Evolutionary conservation across 2,329 filamentous ascomycete species (phyloP).

Genomic region (Colletotrichum melonis): DNA sequence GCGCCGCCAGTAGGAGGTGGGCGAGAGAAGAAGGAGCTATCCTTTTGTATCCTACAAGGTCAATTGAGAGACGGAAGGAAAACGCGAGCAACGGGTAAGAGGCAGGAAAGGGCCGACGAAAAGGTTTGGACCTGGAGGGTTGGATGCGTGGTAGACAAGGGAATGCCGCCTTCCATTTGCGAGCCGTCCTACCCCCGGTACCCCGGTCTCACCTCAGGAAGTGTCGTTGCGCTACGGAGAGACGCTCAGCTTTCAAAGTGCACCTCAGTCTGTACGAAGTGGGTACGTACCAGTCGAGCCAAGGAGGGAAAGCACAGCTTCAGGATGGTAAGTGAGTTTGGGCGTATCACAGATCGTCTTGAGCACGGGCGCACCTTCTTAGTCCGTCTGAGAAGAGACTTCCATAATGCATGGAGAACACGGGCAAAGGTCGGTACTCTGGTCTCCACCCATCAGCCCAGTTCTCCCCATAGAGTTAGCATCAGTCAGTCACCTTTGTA

Average conservation of each 20-base stretch:
- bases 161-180: conserved; percentile 32
- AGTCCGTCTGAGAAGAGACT: not conserved
- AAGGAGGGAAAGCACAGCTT: not conserved
- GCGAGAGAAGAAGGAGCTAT: conserved; percentile 24
- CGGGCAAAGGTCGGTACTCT: not conserved
- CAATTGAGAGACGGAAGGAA: conserved; percentile 35
- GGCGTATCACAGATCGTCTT: not conserved
- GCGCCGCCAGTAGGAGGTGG: not conserved
- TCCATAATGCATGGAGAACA: accelerated
- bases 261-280: not conserved
- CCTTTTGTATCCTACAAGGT: conserved; percentile 29
- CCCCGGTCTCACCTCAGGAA: conserved; percentile 2
- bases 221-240: conserved; percentile 24
- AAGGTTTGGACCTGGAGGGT: conserved; percentile 20
- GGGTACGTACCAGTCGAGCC: not conserved
- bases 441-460: not conserved
- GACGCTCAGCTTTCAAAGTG: not conserved
- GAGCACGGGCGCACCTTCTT: not conserved
- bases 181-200: conserved; percentile 20
- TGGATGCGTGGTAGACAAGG: conserved; percentile 34
- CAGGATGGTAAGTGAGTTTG: not conserved
- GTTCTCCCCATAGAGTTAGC: not conserved
- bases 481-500: conserved; percentile 1
- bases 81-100: conserved; percentile 29
- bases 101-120: conserved; percentile 30